A percentile compares a stretch with the other conserved stretches of the same genome.
Evolutionary conservation across 768 basidiomycete species (phyloP).

Genomic region (Phaffia tasmanica): DNA sequence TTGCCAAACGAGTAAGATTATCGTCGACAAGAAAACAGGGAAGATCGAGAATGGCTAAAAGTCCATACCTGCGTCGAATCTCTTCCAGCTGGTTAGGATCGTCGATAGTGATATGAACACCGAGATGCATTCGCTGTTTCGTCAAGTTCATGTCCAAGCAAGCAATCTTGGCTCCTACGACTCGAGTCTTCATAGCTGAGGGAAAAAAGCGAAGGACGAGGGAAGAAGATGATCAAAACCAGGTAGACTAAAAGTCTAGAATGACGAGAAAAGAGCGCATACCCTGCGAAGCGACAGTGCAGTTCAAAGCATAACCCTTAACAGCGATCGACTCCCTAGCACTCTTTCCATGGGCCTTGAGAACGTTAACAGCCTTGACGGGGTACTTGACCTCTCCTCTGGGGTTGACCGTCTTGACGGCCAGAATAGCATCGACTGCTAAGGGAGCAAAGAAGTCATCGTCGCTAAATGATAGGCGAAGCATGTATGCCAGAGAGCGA

Average conservation of each 20-base stretch:
- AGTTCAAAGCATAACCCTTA: constrained; percentile 93
- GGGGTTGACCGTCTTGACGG: constrained; percentile 85
- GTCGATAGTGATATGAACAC: constrained; percentile 92
- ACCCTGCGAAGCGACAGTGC: constrained; percentile 98
- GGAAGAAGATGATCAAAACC: constrained; percentile 8
- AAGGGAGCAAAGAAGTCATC: constrained; percentile 96
- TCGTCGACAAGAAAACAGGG: not conserved
- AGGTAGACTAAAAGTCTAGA: not conserved
- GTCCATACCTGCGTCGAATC: constrained; percentile 71
- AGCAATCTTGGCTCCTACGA: constrained; percentile 88
- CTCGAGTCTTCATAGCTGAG: constrained; percentile 91
- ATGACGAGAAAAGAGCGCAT: constrained; percentile 27
- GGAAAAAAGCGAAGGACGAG: not conserved
- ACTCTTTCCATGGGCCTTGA: constrained; percentile 94
- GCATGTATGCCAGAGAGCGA: not conserved
- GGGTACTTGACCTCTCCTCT: constrained; percentile 97
- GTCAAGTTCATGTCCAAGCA: constrained; percentile 96
- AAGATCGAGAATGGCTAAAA: not conserved
- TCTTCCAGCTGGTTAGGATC: constrained; percentile 93
- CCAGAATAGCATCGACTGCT: constrained; percentile 97
- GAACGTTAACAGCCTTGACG: constrained; percentile 94
- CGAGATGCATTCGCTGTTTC: constrained; percentile 93
- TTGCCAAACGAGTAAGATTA: not conserved
- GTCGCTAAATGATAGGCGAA: constrained; percentile 49
- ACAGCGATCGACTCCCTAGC: constrained; percentile 90